Evolutionary conservation across 768 basidiomycete genomes (phyloP).

Genomic region (Thelephora ganbajun): DNA sequence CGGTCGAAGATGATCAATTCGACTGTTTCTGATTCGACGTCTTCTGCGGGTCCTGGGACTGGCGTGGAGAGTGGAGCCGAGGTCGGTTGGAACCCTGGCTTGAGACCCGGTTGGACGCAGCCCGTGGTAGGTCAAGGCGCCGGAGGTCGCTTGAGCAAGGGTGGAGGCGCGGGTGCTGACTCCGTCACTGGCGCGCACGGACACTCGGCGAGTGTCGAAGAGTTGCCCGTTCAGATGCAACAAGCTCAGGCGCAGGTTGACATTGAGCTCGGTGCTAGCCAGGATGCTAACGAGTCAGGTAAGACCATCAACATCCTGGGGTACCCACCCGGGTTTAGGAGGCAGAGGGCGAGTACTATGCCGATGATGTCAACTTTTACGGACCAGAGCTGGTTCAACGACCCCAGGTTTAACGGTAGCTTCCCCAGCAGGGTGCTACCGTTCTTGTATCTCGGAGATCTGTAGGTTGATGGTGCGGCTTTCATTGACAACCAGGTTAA

Average conservation of each 20-base stretch:
- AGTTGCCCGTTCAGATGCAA: neutral
- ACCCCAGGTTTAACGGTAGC: constrained; percentile 85
- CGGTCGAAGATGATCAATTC: too few species aligned
- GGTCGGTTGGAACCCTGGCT: neutral
- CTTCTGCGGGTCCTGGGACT: neutral
- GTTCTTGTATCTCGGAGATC: constrained; percentile 86
- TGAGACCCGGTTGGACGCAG: too few species aligned
- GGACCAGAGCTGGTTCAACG: constrained; percentile 90
- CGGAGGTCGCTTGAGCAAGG: too few species aligned
- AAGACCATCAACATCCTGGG: neutral
- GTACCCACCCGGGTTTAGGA: constrained; percentile 11
- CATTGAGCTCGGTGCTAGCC: too few species aligned
- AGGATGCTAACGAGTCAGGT: too few species aligned
- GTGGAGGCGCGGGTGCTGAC: neutral
- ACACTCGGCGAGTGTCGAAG: neutral
- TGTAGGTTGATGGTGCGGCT: constrained; percentile 39
- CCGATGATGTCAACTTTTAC: constrained; percentile 41
- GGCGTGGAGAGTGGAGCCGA: neutral
- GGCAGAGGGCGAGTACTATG: constrained; percentile 61
- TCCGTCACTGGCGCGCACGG: neutral
- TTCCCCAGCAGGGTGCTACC: constrained; percentile 90
- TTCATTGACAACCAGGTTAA: constrained; percentile 9
- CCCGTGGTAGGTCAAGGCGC: too few species aligned
- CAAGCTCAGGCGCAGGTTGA: neutral
- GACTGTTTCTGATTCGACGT: too few species aligned